Base-by-base conservation (phyloP, 2,329 filamentous ascomycete genomes). In the Penicillium palitans region DNA sequence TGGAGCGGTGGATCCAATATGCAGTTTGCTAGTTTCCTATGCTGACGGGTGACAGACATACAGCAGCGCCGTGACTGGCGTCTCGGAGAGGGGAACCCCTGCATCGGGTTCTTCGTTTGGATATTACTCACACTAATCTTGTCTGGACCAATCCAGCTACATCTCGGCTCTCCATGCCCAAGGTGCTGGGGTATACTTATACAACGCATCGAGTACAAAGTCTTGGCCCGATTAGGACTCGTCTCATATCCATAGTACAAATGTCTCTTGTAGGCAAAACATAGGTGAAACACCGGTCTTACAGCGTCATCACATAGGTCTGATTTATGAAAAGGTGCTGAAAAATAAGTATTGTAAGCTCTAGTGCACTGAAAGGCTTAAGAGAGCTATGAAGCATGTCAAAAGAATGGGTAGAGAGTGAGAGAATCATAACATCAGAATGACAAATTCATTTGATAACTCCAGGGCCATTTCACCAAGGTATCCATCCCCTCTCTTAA, bases 1-100 rank as follows among this genome's bases (percentile, higher is more conserved):
- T 68, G 66, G 66, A 68, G 64, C 49, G 31, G 66, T 68, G 66
- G 66, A 68, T 63, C 64, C 66, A 55, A 60, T 51, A 56, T 67
- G 66, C 64, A 66, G 60, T 63, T 66, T 66, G 63, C 63, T 61
- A 66, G 60, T 66, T 62, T 66, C 47, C 61, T 61, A 24, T 13
- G 50, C 52, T 41, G 41, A 59, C 41, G 27, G 25, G 37, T 55
- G 52, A 51, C 52, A 31, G 40, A 15, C 46, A 56, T 59, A 56
- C 40, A 27, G 46, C 49, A 62, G 41, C 37, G 45, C 29, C 31
- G 33, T 53, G 41, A 57, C 52, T 57, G 53, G 50, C 25, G 29
- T 54, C 12, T 41, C 39, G 40, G 35, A 47, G 53, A 50, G 47
- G 42, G 53, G 54, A 60, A 40, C 8, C 33, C 55, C 44, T 58